Evolutionary conservation across 2,329 filamentous ascomycete species (phyloP), one percentile per base, ranked within the genome.

Genomic region (Orbilia blumenaviensis): DNA sequence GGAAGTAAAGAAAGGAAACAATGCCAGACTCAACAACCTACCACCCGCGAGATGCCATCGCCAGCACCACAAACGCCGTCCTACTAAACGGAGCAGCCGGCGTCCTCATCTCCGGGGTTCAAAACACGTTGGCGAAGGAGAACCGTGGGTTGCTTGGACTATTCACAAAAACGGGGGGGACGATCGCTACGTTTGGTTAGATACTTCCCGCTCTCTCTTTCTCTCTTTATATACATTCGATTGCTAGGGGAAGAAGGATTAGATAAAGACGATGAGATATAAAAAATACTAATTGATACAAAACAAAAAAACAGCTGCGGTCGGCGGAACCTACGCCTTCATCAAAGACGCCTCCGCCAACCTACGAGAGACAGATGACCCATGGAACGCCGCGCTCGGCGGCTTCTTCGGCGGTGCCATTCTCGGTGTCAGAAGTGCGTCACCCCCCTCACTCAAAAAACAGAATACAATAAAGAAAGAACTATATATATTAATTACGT

Each of bases 131-230:
- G 80, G 87, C 90, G 66, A 93, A 89, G 85, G 87, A 89, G 82
- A 97, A 97, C 83, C 86, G 95, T 79, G 92, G 93, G 80, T 87
- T 90, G 77, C 88, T 90, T 85, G 91, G 92, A 79, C 87, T 97
- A 81, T 90, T 98, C 82, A 92, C 92, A 52, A 89, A 89, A 81
- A 90, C 89, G 69, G 94, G 93, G 79, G 86, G 90, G 81, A 90
- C 90, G 58, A 91, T 94, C 81, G 91, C 85, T 77, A 82, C 88
- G 76, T 89, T 89, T 81, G 88, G 90, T 92, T 86, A 78, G 86
- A 16, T 62, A 48, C 21, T 50, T 18, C 7, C 41, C 32, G 38
- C 10, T 16, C 34, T 10, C 32, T 18, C 4, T 52, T 3, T 32
- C 18, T 21, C 56, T 12, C 23, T 36, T 21, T 7, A 48, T n/a